Evolutionary conservation across 129 eudicot species (phyloP), one percentile per base, ranked within the genome.

Genomic region (Cynara cardunculus): DNA sequence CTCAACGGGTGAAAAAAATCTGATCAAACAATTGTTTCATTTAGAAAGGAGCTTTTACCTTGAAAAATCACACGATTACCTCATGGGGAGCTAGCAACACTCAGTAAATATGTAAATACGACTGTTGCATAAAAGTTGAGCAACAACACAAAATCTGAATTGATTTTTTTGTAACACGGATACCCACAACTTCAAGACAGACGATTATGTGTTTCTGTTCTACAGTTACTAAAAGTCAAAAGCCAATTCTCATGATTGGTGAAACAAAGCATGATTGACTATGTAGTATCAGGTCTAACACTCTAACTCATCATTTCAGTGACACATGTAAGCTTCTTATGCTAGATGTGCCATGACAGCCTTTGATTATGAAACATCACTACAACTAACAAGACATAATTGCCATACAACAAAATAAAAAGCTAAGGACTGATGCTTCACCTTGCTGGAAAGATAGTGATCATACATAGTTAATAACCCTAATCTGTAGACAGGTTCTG

Each of bases 391-490:
- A 26, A 27, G 65, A 25, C 0, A 62, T 8, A 21, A 59, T 61
- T 22, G 39, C n/a, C 75, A 70, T 19, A 53, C 4, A 22, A 37
- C 12, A 65, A 72, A 30, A 69, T 19, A 75, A 34, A 77, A 28
- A 12, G 76, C n/a, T 39, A 79, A 66, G 64, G 71, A 74, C 27
- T 1, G n/a, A 76, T 65, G 69, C 46, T 77, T 88, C 78, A 94
- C 98, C 98, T 94, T 94, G 59, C 91, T 86, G 16, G 97, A 89
- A 31, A 92, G 91, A 82, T 87, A 94, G 44, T 92, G 96, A 89
- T 94, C 98, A 19, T 92, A 94, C 97, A 94, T 92, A 53, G 97
- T 89, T 80, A 92, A 88, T 21, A 89, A 84, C 80, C 99, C 97
- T 77, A 94, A 85, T 86, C 96, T 88, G 84, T 78, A 90, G 24